Percentiles rank a stretch among this genome's conserved stretches.
These are phyloP conservation scores for Flagelloscypha sp. DNA, from an alignment of 768 basidiomycete species.

Conservation along the genomic window DNA sequence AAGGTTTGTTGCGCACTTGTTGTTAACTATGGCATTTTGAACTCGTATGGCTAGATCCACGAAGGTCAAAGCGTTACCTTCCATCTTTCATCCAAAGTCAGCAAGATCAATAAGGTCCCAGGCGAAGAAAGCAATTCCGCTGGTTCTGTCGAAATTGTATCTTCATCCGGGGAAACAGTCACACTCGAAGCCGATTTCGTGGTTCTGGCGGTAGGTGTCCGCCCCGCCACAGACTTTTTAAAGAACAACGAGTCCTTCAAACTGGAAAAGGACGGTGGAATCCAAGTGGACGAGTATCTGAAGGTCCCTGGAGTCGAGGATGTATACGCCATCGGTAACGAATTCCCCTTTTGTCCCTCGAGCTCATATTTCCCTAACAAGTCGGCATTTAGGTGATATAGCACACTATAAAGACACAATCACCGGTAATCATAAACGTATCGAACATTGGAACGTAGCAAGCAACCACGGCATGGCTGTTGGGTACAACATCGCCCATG, in stretches of 20 bases:
- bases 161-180: conserved; percentile 50
- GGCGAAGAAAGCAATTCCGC: conserved; percentile 44
- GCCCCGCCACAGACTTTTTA: conserved; percentile 73
- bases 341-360: background rate
- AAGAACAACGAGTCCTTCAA: conserved; percentile 55
- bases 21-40: background rate
- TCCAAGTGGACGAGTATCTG: conserved; percentile 71
- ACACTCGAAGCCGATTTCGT: conserved; percentile 72
- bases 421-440: conserved; percentile 44
- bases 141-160: conserved; percentile 56
- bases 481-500: conserved; percentile 67
- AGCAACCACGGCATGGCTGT: conserved; percentile 80
- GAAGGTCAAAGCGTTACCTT: conserved; percentile 81
- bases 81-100: conserved; percentile 64
- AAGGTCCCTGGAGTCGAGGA: conserved; percentile 43
- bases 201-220: conserved; percentile 82
- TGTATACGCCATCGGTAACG: conserved; percentile 64
- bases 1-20: conserved; percentile 39
- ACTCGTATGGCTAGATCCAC: conserved; percentile 44
- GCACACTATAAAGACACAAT: conserved; percentile 63
- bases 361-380: conserved; percentile 1
- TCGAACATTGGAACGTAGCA: conserved; percentile 94
- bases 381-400: conserved; percentile 52
- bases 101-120: conserved; percentile 61
- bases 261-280: conserved; percentile 68